Base-by-base conservation (phyloP, 805 yeast species). In the Tetrapisispora pingtungensis region DNA sequence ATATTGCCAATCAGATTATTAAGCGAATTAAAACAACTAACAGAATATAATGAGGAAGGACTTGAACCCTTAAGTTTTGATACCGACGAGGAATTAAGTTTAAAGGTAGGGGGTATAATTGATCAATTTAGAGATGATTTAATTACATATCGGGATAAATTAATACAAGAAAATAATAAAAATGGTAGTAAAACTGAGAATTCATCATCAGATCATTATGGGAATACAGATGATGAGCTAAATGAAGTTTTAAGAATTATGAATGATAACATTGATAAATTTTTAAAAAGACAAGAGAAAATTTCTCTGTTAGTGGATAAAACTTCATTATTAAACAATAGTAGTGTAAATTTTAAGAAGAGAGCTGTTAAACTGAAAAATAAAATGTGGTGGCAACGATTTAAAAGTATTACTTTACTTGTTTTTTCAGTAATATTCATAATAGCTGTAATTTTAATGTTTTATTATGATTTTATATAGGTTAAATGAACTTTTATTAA, bases 281-380 rank as follows among this genome's bases (percentile, higher is more conserved):
- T 87, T 22, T 66, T 86, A 52, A 78, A 77, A 51, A 73, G 96
- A 42, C 95, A 94, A 18, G 95, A 86, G 55, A 73, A 84, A 42
- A 77, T 86, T 46, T 75, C 77, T 51, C 62, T 74, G 33, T 69
- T 86, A 49, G 90, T 86, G 27, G 84, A 81, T 60, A 86, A 86
- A 60, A 87, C 96, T 1, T 81, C 83, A 49, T 71, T 78, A 43
- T 71, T 86, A 61, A 84, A 80, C 51, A 71, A 75, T 33, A 75
- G 77, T 31, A 77, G 93, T 8, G 74, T 70, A 64, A 73, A 81
- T 24, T 86, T 86, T 59, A 78, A 85, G 51, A 77, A 81, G 50
- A 73, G 78, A 47, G 81, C 95, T 1, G 75, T 73, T 20, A 69
- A 72, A 42, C 72, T 84, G 31, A 77, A 77, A 52, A 68, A 84